These are phyloP conservation scores for Candida railenensis DNA, from an alignment of 805 yeast genomes.

Conservation along the genomic window DNA sequence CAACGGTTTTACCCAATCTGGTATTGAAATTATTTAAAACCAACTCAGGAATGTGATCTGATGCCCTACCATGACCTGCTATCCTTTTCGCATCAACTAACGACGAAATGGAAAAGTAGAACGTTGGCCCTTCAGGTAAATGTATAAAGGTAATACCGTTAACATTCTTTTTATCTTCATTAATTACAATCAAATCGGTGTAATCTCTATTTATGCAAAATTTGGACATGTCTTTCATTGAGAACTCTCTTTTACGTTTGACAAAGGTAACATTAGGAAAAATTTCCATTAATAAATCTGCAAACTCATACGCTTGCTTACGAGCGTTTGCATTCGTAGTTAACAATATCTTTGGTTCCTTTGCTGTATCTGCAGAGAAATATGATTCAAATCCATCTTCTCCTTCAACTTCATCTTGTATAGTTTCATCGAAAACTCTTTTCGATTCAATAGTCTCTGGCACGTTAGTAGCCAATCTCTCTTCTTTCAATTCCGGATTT, in stretches of 20 bases:
- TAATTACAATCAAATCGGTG: conserved; percentile 84
- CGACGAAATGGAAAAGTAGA: conserved; percentile 83
- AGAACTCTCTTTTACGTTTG: conserved; percentile 80
- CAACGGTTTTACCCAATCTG: conserved; percentile 89
- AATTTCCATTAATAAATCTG: conserved; percentile 79
- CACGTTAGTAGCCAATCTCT: conserved; percentile 73
- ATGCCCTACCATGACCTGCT: conserved; percentile 85
- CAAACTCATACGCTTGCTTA: conserved; percentile 85
- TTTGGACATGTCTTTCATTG: conserved; percentile 83
- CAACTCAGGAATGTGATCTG: conserved; percentile 89
- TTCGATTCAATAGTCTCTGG: conserved; percentile 82
- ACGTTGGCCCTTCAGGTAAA: conserved; percentile 93
- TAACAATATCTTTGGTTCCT: conserved; percentile 81
- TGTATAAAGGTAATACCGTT: conserved; percentile 92
- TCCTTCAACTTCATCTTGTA: conserved; percentile 56
- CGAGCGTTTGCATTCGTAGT: conserved; percentile 89
- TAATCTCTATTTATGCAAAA: conserved; percentile 79
- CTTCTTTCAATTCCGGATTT: conserved; percentile 78
- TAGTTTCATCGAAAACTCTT: conserved; percentile 85
- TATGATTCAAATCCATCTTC: conserved; percentile 65
- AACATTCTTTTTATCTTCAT: conserved; percentile 90
- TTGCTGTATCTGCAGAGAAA: conserved; percentile 40
- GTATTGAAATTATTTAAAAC: conserved; percentile 91
- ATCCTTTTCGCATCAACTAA: conserved; percentile 73
- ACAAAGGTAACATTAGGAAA: conserved; percentile 85